Base-by-base conservation (phyloP, 441 rosid species). In the Populus trichocarpa region DNA sequence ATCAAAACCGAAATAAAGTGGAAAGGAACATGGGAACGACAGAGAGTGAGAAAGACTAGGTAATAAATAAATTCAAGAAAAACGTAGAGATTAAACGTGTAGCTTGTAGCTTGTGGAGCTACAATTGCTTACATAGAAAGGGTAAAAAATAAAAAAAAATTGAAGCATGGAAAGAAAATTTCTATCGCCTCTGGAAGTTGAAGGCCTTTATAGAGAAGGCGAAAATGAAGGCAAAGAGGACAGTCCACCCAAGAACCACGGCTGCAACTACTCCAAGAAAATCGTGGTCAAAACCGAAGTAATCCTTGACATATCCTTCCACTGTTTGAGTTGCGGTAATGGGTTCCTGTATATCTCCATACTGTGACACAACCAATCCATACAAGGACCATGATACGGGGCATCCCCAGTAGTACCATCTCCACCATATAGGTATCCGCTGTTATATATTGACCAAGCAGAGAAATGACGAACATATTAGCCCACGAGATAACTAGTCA, bases 391-490 rank as follows among this genome's bases (percentile, higher is more conserved):
- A 91, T 20, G 91, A 70, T 4, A 87, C 25, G 0, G 95, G 95
- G 38, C 86, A 75, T 20, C 42, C 77, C 95, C 95, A 89, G 71
- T 81, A 89, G 81, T 87, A 87, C 95, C 95, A 91, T 53, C 91
- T 84, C 92, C 93, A 91, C 93, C 93, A 90, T 6, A 82, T 23
- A 0, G 93, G 96, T 10, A 90, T 79, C 22, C 78, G 77, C 92
- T 89, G 89, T 78, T 14, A 1, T 10, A 4, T 10, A 50, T 30
- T 3, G 32, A 11, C 18, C 32, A 40, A 32, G 26, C 42, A 7
- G 35, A 61, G 22, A 74, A 42, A 66, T n/a, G 42, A 30, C 4
- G 4, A 3, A 4, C 32, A 30, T 30, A 3, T 30, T 30, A 3
- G 4, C 4, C 32, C 32, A 2, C 30, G 3, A 28, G 3, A 2